Evolutionary conservation across 2,329 filamentous ascomycete genomes (phyloP), one percentile per base, ranked within the genome.

Genomic region (Calonectria pseudoturangicola): DNA sequence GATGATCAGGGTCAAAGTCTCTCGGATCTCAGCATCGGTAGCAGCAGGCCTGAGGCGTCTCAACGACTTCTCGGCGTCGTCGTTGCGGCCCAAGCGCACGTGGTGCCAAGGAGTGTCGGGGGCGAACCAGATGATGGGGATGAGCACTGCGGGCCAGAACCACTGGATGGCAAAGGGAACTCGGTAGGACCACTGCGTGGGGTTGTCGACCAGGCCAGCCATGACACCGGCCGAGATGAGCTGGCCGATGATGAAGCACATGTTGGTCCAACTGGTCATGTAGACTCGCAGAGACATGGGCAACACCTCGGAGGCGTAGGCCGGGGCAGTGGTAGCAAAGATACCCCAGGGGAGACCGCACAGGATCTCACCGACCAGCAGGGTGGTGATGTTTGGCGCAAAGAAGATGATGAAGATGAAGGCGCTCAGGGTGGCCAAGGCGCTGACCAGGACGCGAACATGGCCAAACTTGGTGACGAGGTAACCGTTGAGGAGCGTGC

Each of bases 361-460:
- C 4, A 88, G 82, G 10, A 88, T 74, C 71, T 89, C 83, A 0
- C 86, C 87, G 0, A 84, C 79, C 4, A 88, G 77, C 1, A 88
- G 81, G 1, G 86, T 79, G 4, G 74, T 73, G 0, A 85, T 77
- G 43, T 81, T 83, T 3, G 82, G 79, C 0, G 86, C 84, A 66
- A 89, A 89, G 76, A 89, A 88, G 21, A 84, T 80, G 15, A 88
- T 79, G 66, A 87, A 88, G 43, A 90, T 86, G 71, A 87, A 87
- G 25, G 77, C 78, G 15, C 82, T 80, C 81, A 87, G 75, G 73
- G 78, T 48, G 0, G 82, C 68, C 43, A 90, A 79, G 0, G 86
- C 82, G 0, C 78, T 83, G 10, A 89, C 80, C 71, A 89, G 83
- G 0, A 85, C 86, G 72, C 82, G 81, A n/a, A 84, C 81, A 54